Evolutionary conservation across 305 asterid genomes (phyloP).

Genomic region (Caryopteris hybrid): DNA sequence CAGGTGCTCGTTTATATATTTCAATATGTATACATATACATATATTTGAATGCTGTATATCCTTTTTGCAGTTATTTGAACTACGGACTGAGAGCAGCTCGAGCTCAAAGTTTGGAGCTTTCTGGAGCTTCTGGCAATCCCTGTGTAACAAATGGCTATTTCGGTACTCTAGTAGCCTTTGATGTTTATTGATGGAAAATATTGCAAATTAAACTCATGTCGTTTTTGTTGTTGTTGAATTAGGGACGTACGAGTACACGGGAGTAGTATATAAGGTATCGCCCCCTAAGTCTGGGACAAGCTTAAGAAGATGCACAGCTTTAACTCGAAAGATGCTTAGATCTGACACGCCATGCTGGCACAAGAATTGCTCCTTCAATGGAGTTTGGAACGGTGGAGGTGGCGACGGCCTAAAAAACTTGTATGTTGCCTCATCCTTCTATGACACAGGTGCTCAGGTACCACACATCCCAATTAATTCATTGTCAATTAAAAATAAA

Average conservation of each 20-base stretch:
- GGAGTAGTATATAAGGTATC: background rate
- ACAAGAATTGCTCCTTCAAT: background rate
- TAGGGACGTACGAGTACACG: slow-evolving; percentile 30
- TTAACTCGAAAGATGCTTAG: background rate
- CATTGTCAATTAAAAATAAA: too few relatives aligned
- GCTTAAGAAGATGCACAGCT: background rate
- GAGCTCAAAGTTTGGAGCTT: slow-evolving; percentile 27
- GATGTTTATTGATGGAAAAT: too few relatives aligned
- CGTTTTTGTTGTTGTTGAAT: too few relatives aligned
- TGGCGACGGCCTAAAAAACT: slow-evolving; percentile 4
- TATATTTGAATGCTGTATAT: too few relatives aligned
- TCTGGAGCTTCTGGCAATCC: slow-evolving; percentile 26
- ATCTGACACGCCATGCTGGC: background rate
- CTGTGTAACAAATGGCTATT: slow-evolving; percentile 29
- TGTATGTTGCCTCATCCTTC: slow-evolving; percentile 40
- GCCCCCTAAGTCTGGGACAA: background rate
- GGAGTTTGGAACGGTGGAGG: background rate
- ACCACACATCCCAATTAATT: background rate
- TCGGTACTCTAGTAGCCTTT: too few relatives aligned
- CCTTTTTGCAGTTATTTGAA: slow-evolving; percentile 32
- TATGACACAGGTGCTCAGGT: slow-evolving; percentile 33
- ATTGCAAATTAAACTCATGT: too few relatives aligned
- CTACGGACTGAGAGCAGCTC: slow-evolving; percentile 35
- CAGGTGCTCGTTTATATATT: too few relatives aligned
- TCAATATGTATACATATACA: too few relatives aligned